phyloP scores from a whole-genome alignment of 1,284 basidiomycete genomes.

The Pyrrhoderma noxium region DNA sequence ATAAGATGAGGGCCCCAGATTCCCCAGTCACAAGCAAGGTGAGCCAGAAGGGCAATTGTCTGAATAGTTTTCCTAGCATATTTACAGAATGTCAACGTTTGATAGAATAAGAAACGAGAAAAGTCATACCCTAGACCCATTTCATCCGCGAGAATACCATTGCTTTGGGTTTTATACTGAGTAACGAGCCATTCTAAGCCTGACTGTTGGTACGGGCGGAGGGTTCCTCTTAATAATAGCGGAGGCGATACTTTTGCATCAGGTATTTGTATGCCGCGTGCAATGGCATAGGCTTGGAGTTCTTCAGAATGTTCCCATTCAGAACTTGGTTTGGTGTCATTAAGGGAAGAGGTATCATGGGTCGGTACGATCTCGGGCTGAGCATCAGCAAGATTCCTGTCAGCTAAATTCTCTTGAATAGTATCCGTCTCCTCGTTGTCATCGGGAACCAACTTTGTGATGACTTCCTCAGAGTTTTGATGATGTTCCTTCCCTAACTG shows the following conservation, averaged over 20 bases:
- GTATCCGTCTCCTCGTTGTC: too few relatives aligned
- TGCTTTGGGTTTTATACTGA: slow-evolving; percentile 79
- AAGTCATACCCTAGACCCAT: slow-evolving; percentile 80
- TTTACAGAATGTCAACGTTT: background rate
- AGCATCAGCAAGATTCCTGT: too few relatives aligned
- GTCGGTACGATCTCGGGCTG: background rate
- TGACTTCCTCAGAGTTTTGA: too few relatives aligned
- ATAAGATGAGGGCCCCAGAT: slow-evolving; percentile 98
- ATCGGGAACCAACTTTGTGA: too few relatives aligned
- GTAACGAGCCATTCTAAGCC: slow-evolving; percentile 95
- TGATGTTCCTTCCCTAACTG: too few relatives aligned
- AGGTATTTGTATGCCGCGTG: slow-evolving; percentile 57
- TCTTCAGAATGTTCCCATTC: slow-evolving; percentile 44
- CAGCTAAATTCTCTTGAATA: too few relatives aligned
- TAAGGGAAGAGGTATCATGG: background rate
- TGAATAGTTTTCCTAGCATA: slow-evolving; percentile 87
- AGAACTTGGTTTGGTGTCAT: slow-evolving; percentile 10
- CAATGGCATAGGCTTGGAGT: slow-evolving; percentile 58
- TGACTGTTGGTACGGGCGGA: slow-evolving; percentile 92
- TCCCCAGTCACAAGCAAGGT: slow-evolving; percentile 89
- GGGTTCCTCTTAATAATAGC: slow-evolving; percentile 76
- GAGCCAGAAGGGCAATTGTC: slow-evolving; percentile 87
- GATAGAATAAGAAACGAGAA: background rate
- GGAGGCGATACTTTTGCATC: slow-evolving; percentile 62
- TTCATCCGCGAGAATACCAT: slow-evolving; percentile 91